phyloP scores from a whole-genome alignment of 495 filamentous ascomycete species.

The Penicillium goetzii region DNA sequence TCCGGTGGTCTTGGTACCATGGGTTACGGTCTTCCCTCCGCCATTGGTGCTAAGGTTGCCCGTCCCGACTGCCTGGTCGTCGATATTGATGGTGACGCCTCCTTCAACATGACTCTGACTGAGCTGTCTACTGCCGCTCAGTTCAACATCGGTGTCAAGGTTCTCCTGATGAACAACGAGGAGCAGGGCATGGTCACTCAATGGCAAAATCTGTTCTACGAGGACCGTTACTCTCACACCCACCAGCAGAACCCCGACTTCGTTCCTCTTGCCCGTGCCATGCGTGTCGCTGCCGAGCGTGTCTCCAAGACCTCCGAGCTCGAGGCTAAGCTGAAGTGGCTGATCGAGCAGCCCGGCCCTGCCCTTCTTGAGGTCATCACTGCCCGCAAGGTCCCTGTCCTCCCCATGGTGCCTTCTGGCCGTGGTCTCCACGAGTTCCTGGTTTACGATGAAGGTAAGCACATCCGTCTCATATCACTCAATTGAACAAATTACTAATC shows the following conservation, averaged over 20 bases:
- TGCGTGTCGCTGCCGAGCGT: slow-evolving; percentile 73
- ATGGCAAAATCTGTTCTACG: slow-evolving; percentile 93
- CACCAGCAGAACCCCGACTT: slow-evolving; percentile 91
- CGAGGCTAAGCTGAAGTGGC: slow-evolving; percentile 78
- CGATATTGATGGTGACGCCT: slow-evolving; percentile 94
- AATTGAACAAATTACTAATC: slow-evolving; percentile 27
- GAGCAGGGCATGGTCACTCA: slow-evolving; percentile 96
- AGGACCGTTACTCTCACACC: slow-evolving; percentile 89
- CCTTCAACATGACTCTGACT: slow-evolving; percentile 93
- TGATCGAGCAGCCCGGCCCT: slow-evolving; percentile 80
- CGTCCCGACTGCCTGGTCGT: slow-evolving; percentile 84
- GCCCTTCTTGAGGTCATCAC: slow-evolving; percentile 66
- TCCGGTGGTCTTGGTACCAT: slow-evolving; percentile 94
- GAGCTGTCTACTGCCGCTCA: slow-evolving; percentile 88
- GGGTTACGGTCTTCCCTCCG: slow-evolving; percentile 90
- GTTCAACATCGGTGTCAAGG: slow-evolving; percentile 91
- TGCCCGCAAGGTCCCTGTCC: slow-evolving; percentile 92
- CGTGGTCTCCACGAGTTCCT: slow-evolving; percentile 90
- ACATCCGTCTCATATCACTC: neutral
- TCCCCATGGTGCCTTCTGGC: slow-evolving; percentile 94
- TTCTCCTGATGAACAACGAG: slow-evolving; percentile 93
- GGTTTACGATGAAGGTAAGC: slow-evolving; percentile 79
- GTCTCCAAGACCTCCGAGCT: slow-evolving; percentile 72
- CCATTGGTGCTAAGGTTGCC: slow-evolving; percentile 94
- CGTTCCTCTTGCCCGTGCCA: slow-evolving; percentile 80